Evolutionary conservation across 1,284 basidiomycete species (phyloP).

Genomic region (Neonothopanus nambi): DNA sequence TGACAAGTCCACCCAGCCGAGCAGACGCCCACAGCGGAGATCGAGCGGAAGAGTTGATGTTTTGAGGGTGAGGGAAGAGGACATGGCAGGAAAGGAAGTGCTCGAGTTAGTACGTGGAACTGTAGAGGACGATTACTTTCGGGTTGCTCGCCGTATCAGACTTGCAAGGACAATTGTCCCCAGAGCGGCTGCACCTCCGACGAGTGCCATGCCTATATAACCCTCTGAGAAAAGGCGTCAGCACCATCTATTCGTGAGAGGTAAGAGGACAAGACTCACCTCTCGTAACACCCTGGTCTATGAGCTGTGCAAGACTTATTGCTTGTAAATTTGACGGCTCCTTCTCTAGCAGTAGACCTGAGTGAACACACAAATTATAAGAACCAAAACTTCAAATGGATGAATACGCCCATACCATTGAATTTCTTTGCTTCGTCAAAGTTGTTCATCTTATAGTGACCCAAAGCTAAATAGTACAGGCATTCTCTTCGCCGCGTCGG

Average conservation of each 20-base stretch:
- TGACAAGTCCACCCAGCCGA: background rate
- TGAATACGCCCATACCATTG: slow-evolving; percentile 69
- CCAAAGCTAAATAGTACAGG: slow-evolving; percentile 94
- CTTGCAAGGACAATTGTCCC: slow-evolving; percentile 82
- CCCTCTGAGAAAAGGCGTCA: slow-evolving; percentile 57
- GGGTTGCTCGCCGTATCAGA: slow-evolving; percentile 82
- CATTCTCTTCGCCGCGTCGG: slow-evolving; percentile 91
- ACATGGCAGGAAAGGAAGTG: slow-evolving; percentile 11
- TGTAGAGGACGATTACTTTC: slow-evolving; percentile 50
- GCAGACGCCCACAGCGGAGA: background rate
- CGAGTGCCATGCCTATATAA: slow-evolving; percentile 93
- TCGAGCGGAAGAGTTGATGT: background rate
- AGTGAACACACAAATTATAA: slow-evolving; percentile 1
- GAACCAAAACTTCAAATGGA: background rate
- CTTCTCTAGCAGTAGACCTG: slow-evolving; percentile 87
- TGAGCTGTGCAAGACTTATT: slow-evolving; percentile 80
- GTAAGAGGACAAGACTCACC: slow-evolving; percentile 49
- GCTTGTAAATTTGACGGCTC: slow-evolving; percentile 96
- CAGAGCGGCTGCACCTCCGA: slow-evolving; percentile 86
- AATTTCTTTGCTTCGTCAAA: slow-evolving; percentile 93
- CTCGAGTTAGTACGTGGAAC: slow-evolving; percentile 18
- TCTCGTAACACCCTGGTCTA: slow-evolving; percentile 85
- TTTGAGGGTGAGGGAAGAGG: background rate
- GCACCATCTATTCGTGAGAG: too few species aligned
- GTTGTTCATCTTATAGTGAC: slow-evolving; percentile 97